Percentiles rank a stretch among this genome's conserved stretches.
phyloP scores from a whole-genome alignment of 1,139 yeast genomes.

The Debaryomyces subglobosus region DNA sequence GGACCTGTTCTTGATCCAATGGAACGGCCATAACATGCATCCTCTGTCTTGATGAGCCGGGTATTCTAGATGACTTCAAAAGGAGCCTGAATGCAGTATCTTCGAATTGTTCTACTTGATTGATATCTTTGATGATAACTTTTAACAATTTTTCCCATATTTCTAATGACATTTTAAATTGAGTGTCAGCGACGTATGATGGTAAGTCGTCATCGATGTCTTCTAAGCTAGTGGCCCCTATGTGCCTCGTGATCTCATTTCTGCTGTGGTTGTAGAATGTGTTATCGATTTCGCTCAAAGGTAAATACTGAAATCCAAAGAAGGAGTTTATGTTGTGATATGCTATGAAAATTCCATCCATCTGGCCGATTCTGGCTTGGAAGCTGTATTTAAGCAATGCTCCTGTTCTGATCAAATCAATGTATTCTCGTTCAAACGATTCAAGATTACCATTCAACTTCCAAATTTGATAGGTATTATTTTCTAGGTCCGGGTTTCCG shows the following conservation, averaged over 20 bases:
- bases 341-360: constrained; percentile 95
- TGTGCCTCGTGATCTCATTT: constrained; percentile 28
- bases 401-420: constrained; percentile 71
- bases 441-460: constrained; percentile 66
- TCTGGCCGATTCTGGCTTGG: constrained; percentile 92
- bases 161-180: constrained; percentile 65
- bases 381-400: constrained; percentile 82
- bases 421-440: constrained; percentile 77
- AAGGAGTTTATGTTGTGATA: constrained; percentile 81
- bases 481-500: constrained; percentile 56
- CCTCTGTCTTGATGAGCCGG: constrained; percentile 12
- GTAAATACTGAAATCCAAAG: constrained; percentile 90
- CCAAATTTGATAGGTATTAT: constrained; percentile 67
- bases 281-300: constrained; percentile 69
- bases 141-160: constrained; percentile 60
- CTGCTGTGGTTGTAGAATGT: constrained; percentile 29
- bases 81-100: constrained; percentile 35
- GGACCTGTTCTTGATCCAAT: constrained; percentile 27
- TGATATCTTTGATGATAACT: constrained; percentile 31
- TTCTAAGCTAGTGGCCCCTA: constrained; percentile 38
- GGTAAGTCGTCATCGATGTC: constrained; percentile 39
- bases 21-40: constrained; percentile 36
- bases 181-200: constrained; percentile 65
- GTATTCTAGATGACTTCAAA: constrained; percentile 19
- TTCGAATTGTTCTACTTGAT: constrained; percentile 14